Evolutionary conservation across 805 yeast genomes (phyloP), one percentile per base, ranked within the genome.

Genomic region (Candida maesae): DNA sequence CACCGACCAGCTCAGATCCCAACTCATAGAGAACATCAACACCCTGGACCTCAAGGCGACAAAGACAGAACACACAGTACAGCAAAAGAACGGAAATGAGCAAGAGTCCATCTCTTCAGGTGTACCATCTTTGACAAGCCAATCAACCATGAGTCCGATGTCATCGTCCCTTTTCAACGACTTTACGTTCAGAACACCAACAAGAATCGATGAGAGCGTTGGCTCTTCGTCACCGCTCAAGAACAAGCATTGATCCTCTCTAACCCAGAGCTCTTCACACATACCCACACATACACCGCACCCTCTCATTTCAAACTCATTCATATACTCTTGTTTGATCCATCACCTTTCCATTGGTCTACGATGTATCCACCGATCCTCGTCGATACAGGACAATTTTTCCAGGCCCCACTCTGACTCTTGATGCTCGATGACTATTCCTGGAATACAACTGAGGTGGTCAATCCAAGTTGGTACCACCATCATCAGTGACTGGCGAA

Each of bases 1-100:
- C 20, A 38, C 37, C 11, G 46, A 43, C 32, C 43, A 49, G 24
- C 20, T 46, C 14, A 43, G 50, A 41, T 27, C 31, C 10, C 44
- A 43, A 14, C 30, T 43, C 20, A 36, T 43, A 7, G 35, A 42
- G 28, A 48, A 41, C 23, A 35, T 48, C 5, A 33, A 37, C 32
- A 29, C 36, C 2, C 26, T 37, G 16, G 33, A 37, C 29, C 8
- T 36, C 19, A 18, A 35, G 25, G 1, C 17, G 17, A 26, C 11
- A 15, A 41, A 36, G 37, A 28, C n/a, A n/a, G n/a, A 41, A 16
- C 39, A 36, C 29, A 10, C 37, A 2, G 25, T 32, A 6, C 33
- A 28, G 32, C 16, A 17, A 16, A 23, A 16, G 29, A 26, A 26
- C 14, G 35, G 19, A 12, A 24, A 14, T 28, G 46, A 42, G 14